Percentiles rank a stretch among this genome's conserved stretches.
Conservation (phyloP, 805 yeast genomes). For the Ogataea sp. region DNA sequence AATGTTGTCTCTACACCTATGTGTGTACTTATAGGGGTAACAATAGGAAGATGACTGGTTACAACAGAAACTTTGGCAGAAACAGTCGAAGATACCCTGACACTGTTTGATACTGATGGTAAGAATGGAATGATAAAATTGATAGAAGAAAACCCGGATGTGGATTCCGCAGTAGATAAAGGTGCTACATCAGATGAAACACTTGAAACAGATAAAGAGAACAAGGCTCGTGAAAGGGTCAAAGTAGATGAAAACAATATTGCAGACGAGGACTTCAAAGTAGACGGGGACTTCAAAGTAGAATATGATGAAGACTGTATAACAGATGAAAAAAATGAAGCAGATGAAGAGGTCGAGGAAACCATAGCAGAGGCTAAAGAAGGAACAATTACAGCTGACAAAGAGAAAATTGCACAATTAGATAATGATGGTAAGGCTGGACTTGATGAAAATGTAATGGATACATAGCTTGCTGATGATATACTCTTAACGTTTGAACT, state of each 20-base stretch:
- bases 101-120: too few species aligned
- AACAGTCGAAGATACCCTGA: background rate
- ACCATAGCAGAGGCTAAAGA: background rate
- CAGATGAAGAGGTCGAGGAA: background rate
- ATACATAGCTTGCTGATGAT: too few species aligned
- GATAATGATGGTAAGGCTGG: constrained; percentile 1
- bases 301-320: background rate
- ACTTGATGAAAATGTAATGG: background rate
- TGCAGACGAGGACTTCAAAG: background rate
- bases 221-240: background rate
- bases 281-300: background rate
- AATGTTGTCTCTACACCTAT: too few species aligned
- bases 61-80: background rate
- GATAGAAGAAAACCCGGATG: background rate
- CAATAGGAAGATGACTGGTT: too few species aligned
- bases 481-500: too few species aligned
- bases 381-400: too few species aligned
- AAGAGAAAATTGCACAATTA: too few species aligned
- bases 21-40: too few species aligned
- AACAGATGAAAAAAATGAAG: background rate
- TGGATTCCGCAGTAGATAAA: background rate
- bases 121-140: too few species aligned
- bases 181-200: background rate
- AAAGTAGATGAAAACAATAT: background rate
- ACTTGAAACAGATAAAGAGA: background rate